Conservation (phyloP, 2,329 filamentous ascomycete genomes). For the Fusarium vanettenii region DNA sequence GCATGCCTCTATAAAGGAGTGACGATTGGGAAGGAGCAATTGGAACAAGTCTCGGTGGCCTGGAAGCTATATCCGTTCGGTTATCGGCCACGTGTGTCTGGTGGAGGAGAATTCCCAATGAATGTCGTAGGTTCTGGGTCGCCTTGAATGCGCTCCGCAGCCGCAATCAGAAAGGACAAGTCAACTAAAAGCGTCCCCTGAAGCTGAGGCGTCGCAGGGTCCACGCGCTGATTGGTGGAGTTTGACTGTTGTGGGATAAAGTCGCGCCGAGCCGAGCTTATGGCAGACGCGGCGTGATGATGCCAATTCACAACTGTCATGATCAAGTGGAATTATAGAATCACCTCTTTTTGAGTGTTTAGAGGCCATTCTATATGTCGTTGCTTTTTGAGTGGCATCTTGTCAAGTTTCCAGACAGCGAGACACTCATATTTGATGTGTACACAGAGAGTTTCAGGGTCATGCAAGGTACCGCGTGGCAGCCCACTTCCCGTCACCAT, state of each 20-base stretch:
- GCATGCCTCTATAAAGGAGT: slow-evolving; percentile 36
- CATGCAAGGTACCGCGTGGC: background rate
- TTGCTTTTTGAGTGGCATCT: background rate
- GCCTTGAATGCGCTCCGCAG: slow-evolving; percentile 21
- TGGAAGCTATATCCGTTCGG: slow-evolving; percentile 9
- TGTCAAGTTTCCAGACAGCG: background rate
- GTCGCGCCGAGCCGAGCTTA: slow-evolving; percentile 37
- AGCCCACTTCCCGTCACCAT: background rate
- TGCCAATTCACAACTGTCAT: background rate
- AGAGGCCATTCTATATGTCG: background rate
- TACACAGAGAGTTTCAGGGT: background rate
- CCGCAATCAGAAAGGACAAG: slow-evolving; percentile 44
- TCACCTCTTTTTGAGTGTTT: background rate
- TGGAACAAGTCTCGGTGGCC: slow-evolving; percentile 18
- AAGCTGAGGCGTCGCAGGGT: slow-evolving; percentile 34
- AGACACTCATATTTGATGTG: background rate
- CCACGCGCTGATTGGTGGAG: slow-evolving; percentile 37
- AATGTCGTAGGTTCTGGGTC: slow-evolving; percentile 19
- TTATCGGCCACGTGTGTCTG: slow-evolving; percentile 2
- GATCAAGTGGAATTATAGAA: background rate
- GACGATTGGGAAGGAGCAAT: slow-evolving; percentile 16
- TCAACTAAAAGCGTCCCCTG: slow-evolving; percentile 41
- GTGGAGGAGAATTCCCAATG: slow-evolving; percentile 18
- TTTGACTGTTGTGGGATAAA: slow-evolving; percentile 35
- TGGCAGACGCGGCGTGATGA: background rate